Percentiles rank a stretch among this genome's conserved stretches.
Conservation (phyloP, 148 eudicot species). For the Rhododendron williamsianum region DNA sequence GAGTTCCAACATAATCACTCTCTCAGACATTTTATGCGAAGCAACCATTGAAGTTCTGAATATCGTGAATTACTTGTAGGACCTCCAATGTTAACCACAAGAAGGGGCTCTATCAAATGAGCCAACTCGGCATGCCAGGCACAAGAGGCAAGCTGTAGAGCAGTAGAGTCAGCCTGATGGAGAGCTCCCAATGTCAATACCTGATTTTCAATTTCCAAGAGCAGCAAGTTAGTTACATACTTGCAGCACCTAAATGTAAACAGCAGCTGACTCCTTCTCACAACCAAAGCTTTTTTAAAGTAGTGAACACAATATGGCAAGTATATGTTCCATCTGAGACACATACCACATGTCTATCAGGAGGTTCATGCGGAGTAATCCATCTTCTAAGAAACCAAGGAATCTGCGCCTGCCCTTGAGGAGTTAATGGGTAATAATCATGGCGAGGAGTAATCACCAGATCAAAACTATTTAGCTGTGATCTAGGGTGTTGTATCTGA, state of each 20-base stretch:
- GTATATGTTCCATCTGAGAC: neutral
- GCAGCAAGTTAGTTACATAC: constrained; percentile 3
- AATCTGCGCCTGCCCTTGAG: constrained; percentile 62
- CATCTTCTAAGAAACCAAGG: constrained; percentile 68
- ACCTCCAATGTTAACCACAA: constrained; percentile 87
- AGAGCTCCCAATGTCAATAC: constrained; percentile 85
- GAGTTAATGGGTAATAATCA: constrained; percentile 74
- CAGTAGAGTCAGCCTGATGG: constrained; percentile 69
- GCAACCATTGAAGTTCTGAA: neutral
- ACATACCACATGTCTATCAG: constrained; percentile 73
- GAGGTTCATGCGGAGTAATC: constrained; percentile 77
- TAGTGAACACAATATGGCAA: no score
- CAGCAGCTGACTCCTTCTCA: neutral
- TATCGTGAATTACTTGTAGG: constrained; percentile 55
- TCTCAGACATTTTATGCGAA: neutral
- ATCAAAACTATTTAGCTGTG: constrained; percentile 67
- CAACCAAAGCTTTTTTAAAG: neutral
- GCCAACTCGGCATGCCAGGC: constrained; percentile 76
- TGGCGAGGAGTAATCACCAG: constrained; percentile 76
- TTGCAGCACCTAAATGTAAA: constrained; percentile 2
- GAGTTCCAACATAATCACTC: neutral
- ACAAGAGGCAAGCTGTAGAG: constrained; percentile 55
- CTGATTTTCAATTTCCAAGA: constrained; percentile 25
- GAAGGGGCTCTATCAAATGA: constrained; percentile 52
- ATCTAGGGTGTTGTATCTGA: constrained; percentile 87